Conservation (phyloP, 1,139 yeast species). For the Yamadazyma friedrichii region DNA sequence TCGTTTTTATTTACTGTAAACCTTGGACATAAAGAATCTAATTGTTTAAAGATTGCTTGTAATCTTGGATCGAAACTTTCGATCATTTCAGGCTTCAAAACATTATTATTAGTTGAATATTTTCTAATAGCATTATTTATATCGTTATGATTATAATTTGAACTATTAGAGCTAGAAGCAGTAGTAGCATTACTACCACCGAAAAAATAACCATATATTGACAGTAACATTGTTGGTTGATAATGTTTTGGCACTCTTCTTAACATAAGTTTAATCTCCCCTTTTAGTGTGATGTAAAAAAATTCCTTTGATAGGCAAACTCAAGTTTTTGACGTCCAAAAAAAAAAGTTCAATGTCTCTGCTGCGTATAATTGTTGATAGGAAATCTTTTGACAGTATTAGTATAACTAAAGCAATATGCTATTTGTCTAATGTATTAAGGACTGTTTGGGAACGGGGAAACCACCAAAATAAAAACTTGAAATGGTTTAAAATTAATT, state of each 20-base stretch:
- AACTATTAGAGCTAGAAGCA: neutral
- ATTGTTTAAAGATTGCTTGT: conserved; percentile 49
- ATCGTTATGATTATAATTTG: too few species aligned
- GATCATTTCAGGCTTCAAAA: conserved; percentile 12
- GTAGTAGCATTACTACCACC: neutral
- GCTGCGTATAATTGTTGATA: too few species aligned
- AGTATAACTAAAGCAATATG: too few species aligned
- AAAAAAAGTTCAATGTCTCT: neutral
- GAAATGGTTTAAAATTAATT: too few species aligned
- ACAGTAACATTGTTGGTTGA: conserved; percentile 11
- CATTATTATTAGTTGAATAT: conserved; percentile 30
- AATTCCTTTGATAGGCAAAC: neutral
- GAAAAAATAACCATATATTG: conserved; percentile 10
- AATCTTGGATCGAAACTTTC: conserved; percentile 48
- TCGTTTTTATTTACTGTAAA: conserved; percentile 61
- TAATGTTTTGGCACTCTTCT: neutral
- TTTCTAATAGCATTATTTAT: neutral
- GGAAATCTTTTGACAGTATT: too few species aligned
- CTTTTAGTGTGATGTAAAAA: neutral
- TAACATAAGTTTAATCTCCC: conserved; percentile 2
- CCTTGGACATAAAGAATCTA: conserved; percentile 69
- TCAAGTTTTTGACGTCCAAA: neutral
- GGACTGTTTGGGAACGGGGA: neutral
- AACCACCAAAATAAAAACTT: too few species aligned
- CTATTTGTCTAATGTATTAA: too few species aligned